These are phyloP conservation scores for Alternaria longipes DNA, from an alignment of 2,329 filamentous ascomycete species.

Conservation along the genomic window DNA sequence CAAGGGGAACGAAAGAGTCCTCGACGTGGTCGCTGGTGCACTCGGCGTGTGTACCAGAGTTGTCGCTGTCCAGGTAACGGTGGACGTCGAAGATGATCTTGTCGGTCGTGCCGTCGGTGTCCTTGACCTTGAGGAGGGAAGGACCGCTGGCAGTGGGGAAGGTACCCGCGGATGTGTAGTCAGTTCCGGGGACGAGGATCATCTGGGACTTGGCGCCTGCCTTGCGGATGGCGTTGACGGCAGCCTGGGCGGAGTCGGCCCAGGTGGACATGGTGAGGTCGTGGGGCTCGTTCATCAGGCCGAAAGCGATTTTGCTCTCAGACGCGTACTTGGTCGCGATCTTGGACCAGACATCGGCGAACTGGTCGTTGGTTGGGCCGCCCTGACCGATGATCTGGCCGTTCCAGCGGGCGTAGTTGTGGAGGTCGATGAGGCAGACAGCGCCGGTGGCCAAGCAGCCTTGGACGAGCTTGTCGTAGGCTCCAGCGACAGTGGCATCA, in stretches of 20 bases:
- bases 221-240: conserved; percentile 70
- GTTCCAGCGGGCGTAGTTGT: conserved; percentile 65
- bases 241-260: conserved; percentile 69
- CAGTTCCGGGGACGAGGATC: conserved; percentile 71
- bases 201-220: conserved; percentile 70
- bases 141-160: conserved; percentile 49
- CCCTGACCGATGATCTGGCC: conserved; percentile 71
- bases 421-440: conserved; percentile 66
- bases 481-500: conserved; percentile 58
- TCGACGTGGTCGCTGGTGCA: conserved; percentile 42
- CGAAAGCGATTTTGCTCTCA: conserved; percentile 66
- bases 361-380: conserved; percentile 67
- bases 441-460: conserved; percentile 66
- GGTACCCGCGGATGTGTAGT: conserved; percentile 57
- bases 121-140: conserved; percentile 63
- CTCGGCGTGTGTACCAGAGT: conserved; percentile 48
- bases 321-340: conserved; percentile 66
- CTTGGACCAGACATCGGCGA: conserved; percentile 66
- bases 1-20: conserved; percentile 47
- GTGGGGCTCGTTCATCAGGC: conserved; percentile 75
- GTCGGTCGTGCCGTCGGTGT: conserved; percentile 66
- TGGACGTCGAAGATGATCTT: conserved; percentile 61
- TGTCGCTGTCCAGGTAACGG: conserved; percentile 54
- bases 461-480: conserved; percentile 66
- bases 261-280: conserved; percentile 64